These are phyloP conservation scores for Arthrocladium fulminans DNA, from an alignment of 2,329 filamentous ascomycete genomes.

Conservation along the genomic window DNA sequence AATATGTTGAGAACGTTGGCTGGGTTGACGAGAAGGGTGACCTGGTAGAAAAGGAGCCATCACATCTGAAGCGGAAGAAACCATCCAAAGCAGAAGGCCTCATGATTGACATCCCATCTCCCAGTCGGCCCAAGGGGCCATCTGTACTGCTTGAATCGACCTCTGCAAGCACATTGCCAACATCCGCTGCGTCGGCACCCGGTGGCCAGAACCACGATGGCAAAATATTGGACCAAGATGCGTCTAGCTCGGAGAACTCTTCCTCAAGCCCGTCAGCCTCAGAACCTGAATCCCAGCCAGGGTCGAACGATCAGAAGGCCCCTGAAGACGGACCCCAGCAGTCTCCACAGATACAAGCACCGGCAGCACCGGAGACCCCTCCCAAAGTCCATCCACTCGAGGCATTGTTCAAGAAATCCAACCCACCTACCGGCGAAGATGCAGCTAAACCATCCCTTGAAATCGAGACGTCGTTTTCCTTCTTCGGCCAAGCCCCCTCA, in stretches of 20 bases:
- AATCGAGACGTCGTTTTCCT: constrained; percentile 61
- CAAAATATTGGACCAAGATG: constrained; percentile 25
- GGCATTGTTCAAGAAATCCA: constrained; percentile 74
- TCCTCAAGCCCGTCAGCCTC: constrained; percentile 13
- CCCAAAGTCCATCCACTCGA: constrained; percentile 72
- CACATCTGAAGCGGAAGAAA: constrained; percentile 12
- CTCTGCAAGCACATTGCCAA: constrained; percentile 28
- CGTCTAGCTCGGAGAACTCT: constrained; percentile 22
- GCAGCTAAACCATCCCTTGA: constrained; percentile 29
- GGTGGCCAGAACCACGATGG: not conserved
- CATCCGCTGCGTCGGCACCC: not conserved
- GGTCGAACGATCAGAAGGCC: constrained; percentile 11
- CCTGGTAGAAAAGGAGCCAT: constrained; percentile 51
- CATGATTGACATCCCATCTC: constrained; percentile 19
- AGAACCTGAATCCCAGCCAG: not conserved
- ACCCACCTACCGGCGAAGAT: constrained; percentile 32
- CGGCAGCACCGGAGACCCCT: constrained; percentile 39
- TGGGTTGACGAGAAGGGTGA: constrained; percentile 77
- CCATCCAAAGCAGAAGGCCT: constrained; percentile 15
- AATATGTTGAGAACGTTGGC: constrained; percentile 74
- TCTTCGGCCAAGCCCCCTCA: constrained; percentile 55
- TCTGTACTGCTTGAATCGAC: constrained; percentile 23
- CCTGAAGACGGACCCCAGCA: constrained; percentile 12
- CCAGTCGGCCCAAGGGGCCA: not conserved
- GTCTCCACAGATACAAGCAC: constrained; percentile 39